Base-by-base conservation (phyloP, 176 grass and related monocot genomes). In the Oryza rufipogon region DNA sequence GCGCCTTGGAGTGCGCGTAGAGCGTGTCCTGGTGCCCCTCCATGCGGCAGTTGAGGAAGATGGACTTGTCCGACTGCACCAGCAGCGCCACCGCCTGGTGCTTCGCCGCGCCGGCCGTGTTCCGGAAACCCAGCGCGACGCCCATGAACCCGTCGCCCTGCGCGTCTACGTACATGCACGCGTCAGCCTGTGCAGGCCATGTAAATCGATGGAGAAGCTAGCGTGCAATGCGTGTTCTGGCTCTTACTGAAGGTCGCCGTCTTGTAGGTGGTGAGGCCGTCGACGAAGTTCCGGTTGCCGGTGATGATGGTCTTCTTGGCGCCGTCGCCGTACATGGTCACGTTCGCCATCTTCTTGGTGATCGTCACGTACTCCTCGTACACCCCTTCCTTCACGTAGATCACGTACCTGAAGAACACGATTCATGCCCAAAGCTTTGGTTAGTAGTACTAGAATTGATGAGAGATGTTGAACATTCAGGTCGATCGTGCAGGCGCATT, bases 21-120 rank as follows among this genome's bases (percentile, higher is more conserved):
- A 94, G 92, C 26, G 92, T 94, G 64, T 94, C 92, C 87, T 94
- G 92, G 86, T 78, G 87, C 14, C 74, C 92, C 22, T 88, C 82
- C 51, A 94, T 91, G 1, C 86, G 84, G 83, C 88, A 93, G 81
- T 91, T 93, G 69, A 95, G 91, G 89, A 98, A 98, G 85, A 98
- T 91, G 64, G 93, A 69, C 52, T 64, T 88, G 79, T 98, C 96
- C 1, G 96, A 89, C 38, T 89, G 82, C 52, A 91, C 91, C 38
- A 92, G 85, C 26, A 98, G 84, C 7, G 92, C 95, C 89, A 98
- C 91, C 3, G 92, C 92, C 81, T 98, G 95, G 91, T 91, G 88
- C 87, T 98, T 98, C 56, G 76, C 71, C 11, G 93, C 48, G 12
- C 93, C 91, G 0, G 96, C 93, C 23, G 93, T 98, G 96, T 98